Conservation (phyloP, 805 yeast species). For the Ogataea glucozyma region DNA sequence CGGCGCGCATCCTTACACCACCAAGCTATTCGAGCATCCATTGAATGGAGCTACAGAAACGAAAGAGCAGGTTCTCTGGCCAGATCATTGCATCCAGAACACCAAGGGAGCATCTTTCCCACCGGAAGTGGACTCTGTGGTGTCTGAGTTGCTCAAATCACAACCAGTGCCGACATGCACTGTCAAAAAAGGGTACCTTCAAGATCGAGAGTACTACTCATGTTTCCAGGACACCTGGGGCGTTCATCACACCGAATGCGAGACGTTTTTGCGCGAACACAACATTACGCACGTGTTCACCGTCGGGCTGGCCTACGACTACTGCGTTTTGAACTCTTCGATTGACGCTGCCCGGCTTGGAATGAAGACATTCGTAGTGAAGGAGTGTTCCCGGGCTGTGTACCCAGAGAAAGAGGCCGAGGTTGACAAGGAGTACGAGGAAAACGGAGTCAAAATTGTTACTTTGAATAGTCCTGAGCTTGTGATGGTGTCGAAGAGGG, state of each 20-base stretch:
- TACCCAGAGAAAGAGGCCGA: slow-evolving; percentile 40
- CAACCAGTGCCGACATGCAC: slow-evolving; percentile 40
- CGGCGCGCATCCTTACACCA: slow-evolving; percentile 49
- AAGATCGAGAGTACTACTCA: slow-evolving; percentile 82
- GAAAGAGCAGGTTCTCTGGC: slow-evolving; percentile 68
- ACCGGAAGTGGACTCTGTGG: slow-evolving; percentile 41
- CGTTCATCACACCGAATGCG: slow-evolving; percentile 66
- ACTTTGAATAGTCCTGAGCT: slow-evolving; percentile 14
- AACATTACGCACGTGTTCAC: slow-evolving; percentile 62
- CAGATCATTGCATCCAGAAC: slow-evolving; percentile 83
- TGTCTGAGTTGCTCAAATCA: slow-evolving; percentile 28
- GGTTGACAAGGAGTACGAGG: slow-evolving; percentile 35
- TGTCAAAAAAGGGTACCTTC: slow-evolving; percentile 70
- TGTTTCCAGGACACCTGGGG: slow-evolving; percentile 84
- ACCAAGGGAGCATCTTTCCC: slow-evolving; percentile 69
- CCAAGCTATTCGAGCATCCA: slow-evolving; percentile 54
- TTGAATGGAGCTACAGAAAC: slow-evolving; percentile 32
- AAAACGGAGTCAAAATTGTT: slow-evolving; percentile 37
- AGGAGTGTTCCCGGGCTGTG: slow-evolving; percentile 58
- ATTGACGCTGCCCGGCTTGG: slow-evolving; percentile 65
- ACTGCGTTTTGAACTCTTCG: slow-evolving; percentile 79
- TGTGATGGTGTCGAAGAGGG: slow-evolving; percentile 1
- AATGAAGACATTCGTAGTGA: slow-evolving; percentile 61
- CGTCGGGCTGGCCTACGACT: slow-evolving; percentile 86
- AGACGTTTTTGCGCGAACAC: slow-evolving; percentile 44